A percentile compares a stretch with the other conserved stretches of the same genome.
Conservation (phyloP, 768 basidiomycete genomes). For the Auricularia sp. region DNA sequence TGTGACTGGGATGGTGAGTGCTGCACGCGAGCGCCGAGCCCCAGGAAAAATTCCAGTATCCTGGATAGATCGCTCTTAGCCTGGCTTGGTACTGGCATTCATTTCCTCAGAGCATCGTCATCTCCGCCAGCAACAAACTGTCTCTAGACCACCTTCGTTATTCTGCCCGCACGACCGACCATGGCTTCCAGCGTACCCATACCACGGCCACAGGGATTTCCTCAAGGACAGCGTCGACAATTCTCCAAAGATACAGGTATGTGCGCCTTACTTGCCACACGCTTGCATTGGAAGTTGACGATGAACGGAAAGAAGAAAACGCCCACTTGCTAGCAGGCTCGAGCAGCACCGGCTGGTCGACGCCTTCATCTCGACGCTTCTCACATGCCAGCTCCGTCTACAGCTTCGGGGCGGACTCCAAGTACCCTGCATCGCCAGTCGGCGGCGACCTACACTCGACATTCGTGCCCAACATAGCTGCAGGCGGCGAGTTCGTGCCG, state of each 20-base stretch:
- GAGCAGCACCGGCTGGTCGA: not conserved
- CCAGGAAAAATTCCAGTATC: too few relatives aligned
- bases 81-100: too few relatives aligned
- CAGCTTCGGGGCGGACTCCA: constrained; percentile 4
- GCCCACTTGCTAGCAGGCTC: not conserved
- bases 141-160: too few relatives aligned
- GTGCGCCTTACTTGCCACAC: not conserved
- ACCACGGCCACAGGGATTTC: not conserved
- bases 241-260: not conserved
- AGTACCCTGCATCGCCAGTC: constrained; percentile 1
- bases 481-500: not conserved
- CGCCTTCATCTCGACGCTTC: not conserved
- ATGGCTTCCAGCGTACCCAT: not conserved
- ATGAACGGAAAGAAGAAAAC: not conserved
- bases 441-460: not conserved
- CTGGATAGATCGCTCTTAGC: too few relatives aligned
- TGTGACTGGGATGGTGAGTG: too few relatives aligned
- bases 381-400: constrained; percentile 3
- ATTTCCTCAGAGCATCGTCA: too few relatives aligned
- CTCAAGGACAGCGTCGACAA: not conserved
- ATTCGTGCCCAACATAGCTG: not conserved
- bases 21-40: too few relatives aligned
- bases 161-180: not conserved
- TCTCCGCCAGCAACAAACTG: too few relatives aligned
- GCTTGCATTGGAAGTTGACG: not conserved